These are phyloP conservation scores for Golubevia sp. DNA, from an alignment of 1,284 basidiomycete genomes.

Conservation along the genomic window DNA sequence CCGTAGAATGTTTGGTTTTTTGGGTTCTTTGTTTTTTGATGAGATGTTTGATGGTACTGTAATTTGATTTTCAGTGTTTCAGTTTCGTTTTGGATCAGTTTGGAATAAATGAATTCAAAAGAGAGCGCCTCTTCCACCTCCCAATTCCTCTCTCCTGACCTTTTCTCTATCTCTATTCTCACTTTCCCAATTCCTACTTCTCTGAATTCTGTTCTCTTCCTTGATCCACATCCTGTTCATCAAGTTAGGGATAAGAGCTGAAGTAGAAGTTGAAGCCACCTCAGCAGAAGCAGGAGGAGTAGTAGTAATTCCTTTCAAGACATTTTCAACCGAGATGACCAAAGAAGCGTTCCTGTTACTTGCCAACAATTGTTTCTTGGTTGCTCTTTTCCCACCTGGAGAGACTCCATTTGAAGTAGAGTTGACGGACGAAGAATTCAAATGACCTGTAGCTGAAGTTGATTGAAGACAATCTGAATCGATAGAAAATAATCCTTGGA, in stretches of 20 bases:
- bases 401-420: conserved; percentile 16
- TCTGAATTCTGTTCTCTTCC: conserved; percentile 33
- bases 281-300: conserved; percentile 1
- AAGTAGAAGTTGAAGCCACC: background rate
- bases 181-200: conserved; percentile 30
- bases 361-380: conserved; percentile 44
- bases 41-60: too few species aligned
- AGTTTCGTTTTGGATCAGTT: too few species aligned
- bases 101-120: too few species aligned
- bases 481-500: conserved; percentile 44
- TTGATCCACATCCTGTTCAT: conserved; percentile 25
- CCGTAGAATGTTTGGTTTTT: too few species aligned
- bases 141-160: conserved; percentile 36
- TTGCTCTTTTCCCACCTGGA: conserved; percentile 42
- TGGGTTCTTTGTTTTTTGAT: too few species aligned
- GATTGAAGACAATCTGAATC: conserved; percentile 19
- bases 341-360: conserved; percentile 27
- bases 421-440: background rate
- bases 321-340: conserved; percentile 27
- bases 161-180: conserved; percentile 23
- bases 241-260: conserved; percentile 21
- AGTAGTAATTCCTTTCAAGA: conserved; percentile 36
- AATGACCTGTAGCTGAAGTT: conserved; percentile 2
- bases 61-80: too few species aligned
- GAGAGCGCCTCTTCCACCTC: conserved; percentile 23